phyloP scores from a whole-genome alignment of 768 basidiomycete genomes.

The Hypsizygus marmoreus region DNA sequence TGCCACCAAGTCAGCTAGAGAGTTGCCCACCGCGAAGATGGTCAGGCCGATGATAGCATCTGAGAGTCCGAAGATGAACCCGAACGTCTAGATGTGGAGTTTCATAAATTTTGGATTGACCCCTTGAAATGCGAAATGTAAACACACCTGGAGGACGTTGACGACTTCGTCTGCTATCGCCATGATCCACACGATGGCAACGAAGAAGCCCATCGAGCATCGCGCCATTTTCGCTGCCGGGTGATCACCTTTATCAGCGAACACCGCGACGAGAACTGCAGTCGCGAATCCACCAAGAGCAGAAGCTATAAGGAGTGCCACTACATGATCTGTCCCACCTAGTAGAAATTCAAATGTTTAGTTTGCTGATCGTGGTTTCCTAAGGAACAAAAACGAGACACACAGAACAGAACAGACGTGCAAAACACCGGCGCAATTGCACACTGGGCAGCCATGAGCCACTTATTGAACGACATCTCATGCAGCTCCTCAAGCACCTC shows the following conservation, averaged over 20 bases:
- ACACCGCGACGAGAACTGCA: slow-evolving; percentile 57
- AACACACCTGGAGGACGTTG: slow-evolving; percentile 76
- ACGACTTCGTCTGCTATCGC: slow-evolving; percentile 97
- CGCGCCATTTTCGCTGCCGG: slow-evolving; percentile 63
- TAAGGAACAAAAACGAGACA: slow-evolving; percentile 26
- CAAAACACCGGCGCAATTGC: slow-evolving; percentile 80
- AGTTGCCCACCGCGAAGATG: slow-evolving; percentile 96
- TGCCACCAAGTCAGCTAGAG: slow-evolving; percentile 93
- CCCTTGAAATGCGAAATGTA: neutral
- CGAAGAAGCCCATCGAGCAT: slow-evolving; percentile 89
- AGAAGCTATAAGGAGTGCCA: slow-evolving; percentile 57
- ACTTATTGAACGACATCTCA: slow-evolving; percentile 70
- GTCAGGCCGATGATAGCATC: slow-evolving; percentile 97
- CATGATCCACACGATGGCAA: slow-evolving; percentile 97
- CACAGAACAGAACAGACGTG: slow-evolving; percentile 75
- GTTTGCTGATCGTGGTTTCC: neutral
- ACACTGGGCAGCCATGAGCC: slow-evolving; percentile 85
- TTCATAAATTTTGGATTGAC: too few relatives aligned
- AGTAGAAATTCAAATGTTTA: slow-evolving; percentile 10
- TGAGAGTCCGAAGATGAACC: slow-evolving; percentile 91
- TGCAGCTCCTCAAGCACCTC: slow-evolving; percentile 71
- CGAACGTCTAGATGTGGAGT: slow-evolving; percentile 73
- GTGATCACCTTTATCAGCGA: slow-evolving; percentile 60
- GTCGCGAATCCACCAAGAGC: slow-evolving; percentile 54
- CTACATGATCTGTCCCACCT: slow-evolving; percentile 49